Conservation (phyloP, 768 basidiomycete species). For the Auriscalpium microsporum region DNA sequence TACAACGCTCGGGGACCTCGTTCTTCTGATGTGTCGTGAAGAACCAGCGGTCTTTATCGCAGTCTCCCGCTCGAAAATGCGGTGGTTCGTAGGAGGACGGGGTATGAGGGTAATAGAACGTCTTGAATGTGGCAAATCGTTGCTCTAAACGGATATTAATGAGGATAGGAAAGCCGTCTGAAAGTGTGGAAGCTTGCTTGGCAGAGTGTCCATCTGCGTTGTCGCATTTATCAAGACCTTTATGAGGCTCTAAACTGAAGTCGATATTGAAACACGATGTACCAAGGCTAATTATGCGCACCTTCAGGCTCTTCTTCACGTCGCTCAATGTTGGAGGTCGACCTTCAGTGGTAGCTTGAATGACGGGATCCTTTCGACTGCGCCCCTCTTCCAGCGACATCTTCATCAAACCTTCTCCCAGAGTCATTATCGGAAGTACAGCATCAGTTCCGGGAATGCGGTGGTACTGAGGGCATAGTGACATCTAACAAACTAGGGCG, state of each 20-base stretch:
- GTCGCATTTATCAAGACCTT: constrained; percentile 75
- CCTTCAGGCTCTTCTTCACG: constrained; percentile 78
- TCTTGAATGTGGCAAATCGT: constrained; percentile 82
- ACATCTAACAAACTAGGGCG: background rate
- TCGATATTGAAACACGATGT: background rate
- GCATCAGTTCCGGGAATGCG: constrained; percentile 50
- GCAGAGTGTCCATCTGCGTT: constrained; percentile 70
- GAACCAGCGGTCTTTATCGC: constrained; percentile 66
- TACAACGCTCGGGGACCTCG: constrained; percentile 69
- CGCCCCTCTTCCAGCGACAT: constrained; percentile 33
- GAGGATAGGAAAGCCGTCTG: background rate
- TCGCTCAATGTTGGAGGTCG: constrained; percentile 66
- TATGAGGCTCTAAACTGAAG: constrained; percentile 60
- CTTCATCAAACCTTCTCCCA: constrained; percentile 51
- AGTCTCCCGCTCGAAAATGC: constrained; percentile 64
- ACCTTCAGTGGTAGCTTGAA: constrained; percentile 50
- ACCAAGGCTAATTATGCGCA: constrained; percentile 17
- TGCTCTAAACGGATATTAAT: constrained; percentile 38
- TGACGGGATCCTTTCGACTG: constrained; percentile 44
- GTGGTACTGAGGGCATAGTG: constrained; percentile 46
- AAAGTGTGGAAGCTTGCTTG: constrained; percentile 41
- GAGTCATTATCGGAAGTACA: constrained; percentile 62
- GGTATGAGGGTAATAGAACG: constrained; percentile 74
- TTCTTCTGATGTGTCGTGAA: constrained; percentile 69
- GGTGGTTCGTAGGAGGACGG: constrained; percentile 83